A percentile compares a stretch with the other conserved stretches of the same genome.
These are phyloP conservation scores for Stagonosporopsis vannaccii DNA, from an alignment of 2,329 filamentous ascomycete genomes.

Conservation along the genomic window DNA sequence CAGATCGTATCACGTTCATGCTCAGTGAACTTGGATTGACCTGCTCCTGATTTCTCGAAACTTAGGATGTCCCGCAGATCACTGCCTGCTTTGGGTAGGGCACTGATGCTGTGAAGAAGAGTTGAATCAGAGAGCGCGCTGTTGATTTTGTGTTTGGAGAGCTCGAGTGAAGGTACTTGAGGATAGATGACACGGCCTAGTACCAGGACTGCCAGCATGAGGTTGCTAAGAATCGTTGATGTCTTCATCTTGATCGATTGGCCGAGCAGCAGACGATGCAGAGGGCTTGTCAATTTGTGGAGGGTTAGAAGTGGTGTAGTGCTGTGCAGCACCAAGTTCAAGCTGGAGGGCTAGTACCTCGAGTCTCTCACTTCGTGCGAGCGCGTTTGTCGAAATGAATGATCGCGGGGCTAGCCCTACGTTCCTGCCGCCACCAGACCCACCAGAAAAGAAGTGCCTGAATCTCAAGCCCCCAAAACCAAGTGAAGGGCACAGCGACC, in stretches of 20 bases:
- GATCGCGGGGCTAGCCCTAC: neutral
- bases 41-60: neutral
- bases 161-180: neutral
- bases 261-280: neutral
- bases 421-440: no score
- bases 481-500: no score
- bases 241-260: neutral
- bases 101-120: neutral
- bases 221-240: neutral
- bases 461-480: no score
- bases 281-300: neutral
- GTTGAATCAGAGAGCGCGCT: neutral
- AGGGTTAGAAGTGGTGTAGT: neutral
- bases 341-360: neutral
- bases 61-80: neutral
- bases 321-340: no score
- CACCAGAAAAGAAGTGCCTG: neutral
- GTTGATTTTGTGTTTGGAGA: neutral
- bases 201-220: neutral
- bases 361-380: neutral
- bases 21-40: neutral
- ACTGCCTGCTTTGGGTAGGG: neutral
- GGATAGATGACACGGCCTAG: neutral
- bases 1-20: conserved; percentile 35
- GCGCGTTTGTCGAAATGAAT: neutral